Evolutionary conservation across 805 yeast genomes (phyloP).

Genomic region (Zygoascus biomembranicola): DNA sequence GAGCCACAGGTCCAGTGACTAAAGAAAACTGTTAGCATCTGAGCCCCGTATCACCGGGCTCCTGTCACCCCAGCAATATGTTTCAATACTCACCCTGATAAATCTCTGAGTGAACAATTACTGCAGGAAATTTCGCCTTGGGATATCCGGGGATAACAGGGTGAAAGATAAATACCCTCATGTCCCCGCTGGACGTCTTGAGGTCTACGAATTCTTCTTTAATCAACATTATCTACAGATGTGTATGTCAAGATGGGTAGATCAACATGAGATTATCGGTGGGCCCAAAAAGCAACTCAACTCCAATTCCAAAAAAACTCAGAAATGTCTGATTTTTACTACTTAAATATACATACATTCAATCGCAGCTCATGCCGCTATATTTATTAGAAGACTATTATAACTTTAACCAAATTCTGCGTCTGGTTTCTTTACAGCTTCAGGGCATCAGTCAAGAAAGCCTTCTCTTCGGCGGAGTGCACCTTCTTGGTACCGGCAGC

Average conservation of each 20-base stretch:
- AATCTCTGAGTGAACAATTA: slow-evolving; percentile 68
- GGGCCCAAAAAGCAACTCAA: no score
- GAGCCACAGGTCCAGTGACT: slow-evolving; percentile 62
- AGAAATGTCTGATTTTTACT: background rate
- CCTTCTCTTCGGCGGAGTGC: slow-evolving; percentile 84
- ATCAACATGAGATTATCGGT: no score
- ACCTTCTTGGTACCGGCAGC: slow-evolving; percentile 93
- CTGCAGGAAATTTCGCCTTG: slow-evolving; percentile 74
- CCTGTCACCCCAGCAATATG: background rate
- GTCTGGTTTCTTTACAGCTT: slow-evolving; percentile 6
- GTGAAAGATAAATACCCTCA: slow-evolving; percentile 57
- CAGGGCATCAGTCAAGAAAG: slow-evolving; percentile 75
- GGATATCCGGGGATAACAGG: slow-evolving; percentile 69
- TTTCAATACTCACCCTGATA: slow-evolving; percentile 43
- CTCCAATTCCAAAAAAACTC: no score
- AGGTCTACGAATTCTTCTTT: slow-evolving; percentile 59
- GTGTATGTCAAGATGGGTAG: no score
- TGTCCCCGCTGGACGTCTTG: slow-evolving; percentile 54
- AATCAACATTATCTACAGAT: slow-evolving; percentile 45
- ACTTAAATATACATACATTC: background rate
- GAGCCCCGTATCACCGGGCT: background rate
- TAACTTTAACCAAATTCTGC: background rate
- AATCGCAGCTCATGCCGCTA: background rate
- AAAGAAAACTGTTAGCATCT: background rate
- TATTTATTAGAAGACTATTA: background rate